Evolutionary conservation across 2,329 filamentous ascomycete species (phyloP), one percentile per base, ranked within the genome.

Genomic region (Graphilbum fragrans): DNA sequence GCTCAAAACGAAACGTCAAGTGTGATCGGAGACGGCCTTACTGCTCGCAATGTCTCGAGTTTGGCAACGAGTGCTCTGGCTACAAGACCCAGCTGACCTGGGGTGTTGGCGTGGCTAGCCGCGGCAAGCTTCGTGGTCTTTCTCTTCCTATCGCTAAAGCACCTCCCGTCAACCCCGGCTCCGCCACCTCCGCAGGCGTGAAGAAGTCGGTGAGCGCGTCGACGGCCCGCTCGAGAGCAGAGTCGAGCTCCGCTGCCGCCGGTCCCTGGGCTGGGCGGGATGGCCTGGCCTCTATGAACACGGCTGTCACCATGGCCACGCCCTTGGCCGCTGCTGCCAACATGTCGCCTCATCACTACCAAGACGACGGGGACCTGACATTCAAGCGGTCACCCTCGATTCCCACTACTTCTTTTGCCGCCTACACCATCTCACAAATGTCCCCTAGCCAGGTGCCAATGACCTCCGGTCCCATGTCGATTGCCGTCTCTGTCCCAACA

Each of bases 41-140:
- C 64, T 96, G 92, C 65, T 87, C 87, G 35, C 88, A 87, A 63
- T 98, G 90, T 61, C 74, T 96, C 48, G 86, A 94, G 52, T 73
- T 86, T 49, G 88, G 87, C 49, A 87, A 86, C 58, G 87, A 94
- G 57, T 96, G 90, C 65, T 87, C 86, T 22, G 90, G 90, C 45
- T 96, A 96, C 70, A 93, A 93, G 66, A 96, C 90, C 16, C 88
- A 90, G 52, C 71, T 96, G 62, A 96, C 90, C 37, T 96, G 90
- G 90, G 87, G 87, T 34, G 86, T 95, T 37, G 90, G 90, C 39
- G 90, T 96, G 45, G 90, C 90, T 43, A 95, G 88, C 63, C 80
- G 90, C 55, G 90, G 90, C 57, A 96, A 96, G 68, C 77, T 96
- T 48, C 78, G 90, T 47, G 90, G 90, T 32, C 70, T 95, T 51